These are phyloP conservation scores for Citrus sinensis DNA, from an alignment of 345 rosid genomes.

Conservation along the genomic window DNA sequence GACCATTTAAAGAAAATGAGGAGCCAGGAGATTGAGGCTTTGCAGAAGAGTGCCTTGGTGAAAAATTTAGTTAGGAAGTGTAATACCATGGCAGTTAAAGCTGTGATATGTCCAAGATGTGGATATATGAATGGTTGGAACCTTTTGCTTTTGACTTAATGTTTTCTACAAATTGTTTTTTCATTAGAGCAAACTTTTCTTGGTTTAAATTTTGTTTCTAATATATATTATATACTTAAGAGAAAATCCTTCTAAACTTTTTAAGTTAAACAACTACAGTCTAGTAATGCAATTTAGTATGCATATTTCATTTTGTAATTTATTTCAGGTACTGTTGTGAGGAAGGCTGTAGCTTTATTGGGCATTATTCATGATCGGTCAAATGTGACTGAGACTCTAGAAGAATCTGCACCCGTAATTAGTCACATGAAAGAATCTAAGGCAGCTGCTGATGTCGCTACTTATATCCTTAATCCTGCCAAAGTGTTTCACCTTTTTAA, in stretches of 20 bases:
- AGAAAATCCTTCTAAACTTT: neutral
- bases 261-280: neutral
- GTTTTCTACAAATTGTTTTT: neutral
- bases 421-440: constrained; percentile 56
- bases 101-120: constrained; percentile 57
- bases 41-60: constrained; percentile 60
- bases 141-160: neutral
- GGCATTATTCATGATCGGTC: constrained; percentile 78
- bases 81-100: constrained; percentile 57
- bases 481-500: constrained; percentile 57
- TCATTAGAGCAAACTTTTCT: neutral
- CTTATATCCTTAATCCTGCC: constrained; percentile 58
- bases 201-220: neutral
- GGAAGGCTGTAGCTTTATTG: constrained; percentile 46
- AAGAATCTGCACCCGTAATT: constrained; percentile 68
- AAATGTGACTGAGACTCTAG: constrained; percentile 46
- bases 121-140: constrained; percentile 69
- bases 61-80: constrained; percentile 69
- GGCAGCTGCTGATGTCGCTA: constrained; percentile 41
- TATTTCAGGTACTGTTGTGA: constrained; percentile 64
- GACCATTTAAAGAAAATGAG: constrained; percentile 69
- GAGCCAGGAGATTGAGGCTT: constrained; percentile 57
- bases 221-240: too few species aligned
- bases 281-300: neutral
- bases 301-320: constrained; percentile 13